Evolutionary conservation across 225 moss, liverwort and hornwort species (phyloP), one percentile per base, ranked within the genome.

Genomic region (Bryum argenteum): DNA sequence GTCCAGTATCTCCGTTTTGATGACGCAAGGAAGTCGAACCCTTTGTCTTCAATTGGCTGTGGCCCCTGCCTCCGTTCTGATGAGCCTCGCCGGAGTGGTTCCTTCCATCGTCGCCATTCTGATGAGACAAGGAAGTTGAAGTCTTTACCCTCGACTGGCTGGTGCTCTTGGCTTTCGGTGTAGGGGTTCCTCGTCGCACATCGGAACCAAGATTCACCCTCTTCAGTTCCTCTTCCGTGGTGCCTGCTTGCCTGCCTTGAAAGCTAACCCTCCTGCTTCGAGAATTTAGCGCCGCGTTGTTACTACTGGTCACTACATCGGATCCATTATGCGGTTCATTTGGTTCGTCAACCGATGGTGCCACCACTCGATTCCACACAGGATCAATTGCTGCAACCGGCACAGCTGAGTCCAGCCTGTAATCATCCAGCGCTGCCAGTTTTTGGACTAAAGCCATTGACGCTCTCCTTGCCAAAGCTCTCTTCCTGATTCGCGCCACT

Each of bases 221-320:
- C 67, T 56, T 66, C 61, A 74, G 9, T 26, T 78, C 77, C 61
- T 33, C 77, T 58, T 76, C 76, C 15, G 48, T 19, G 37, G 55
- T 74, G 51, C 44, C 63, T 53, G 71, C 61, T 11, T 71, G 47
- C 47, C 58, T 75, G 45, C 60, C 71, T 43, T 67, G 63, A 60
- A 78, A 77, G 65, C 81, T 75, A 41, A 67, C 70, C 67, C 75
- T 81, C 58, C 67, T 70, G 72, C 75, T 79, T 70, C 81, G 67
- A 8, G 78, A 75, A 59, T 52, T 72, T 6, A 68, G 72, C 21
- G 65, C 67, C 21, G 62, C 75, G 64, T 73, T 78, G 39, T 66
- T 59, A 40, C 75, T 79, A 13, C 64, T 78, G 18, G 75, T 78
- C 65, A 75, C 65, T 11, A 72, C 75, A 70, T 79, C 76, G 56